These are phyloP conservation scores for Metrosideros polymorpha DNA, from an alignment of 441 rosid species.

Conservation along the genomic window DNA sequence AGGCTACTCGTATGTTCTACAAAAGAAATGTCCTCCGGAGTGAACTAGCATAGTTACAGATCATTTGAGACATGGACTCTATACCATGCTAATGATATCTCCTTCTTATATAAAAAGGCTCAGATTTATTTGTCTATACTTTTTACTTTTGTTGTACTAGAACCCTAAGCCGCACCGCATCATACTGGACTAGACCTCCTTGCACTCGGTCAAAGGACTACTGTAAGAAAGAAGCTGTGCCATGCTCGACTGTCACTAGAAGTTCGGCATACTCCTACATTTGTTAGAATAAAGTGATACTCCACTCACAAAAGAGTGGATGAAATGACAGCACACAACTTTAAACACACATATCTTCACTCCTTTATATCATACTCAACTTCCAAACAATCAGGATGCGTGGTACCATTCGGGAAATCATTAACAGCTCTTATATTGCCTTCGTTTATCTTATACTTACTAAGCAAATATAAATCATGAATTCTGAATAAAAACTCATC, in stretches of 20 bases:
- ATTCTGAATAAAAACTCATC: not conserved
- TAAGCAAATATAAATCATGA: not conserved
- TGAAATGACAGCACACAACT: not conserved
- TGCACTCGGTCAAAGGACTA: not conserved
- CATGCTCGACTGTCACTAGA: not conserved
- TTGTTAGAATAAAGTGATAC: not conserved
- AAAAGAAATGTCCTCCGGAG: not conserved
- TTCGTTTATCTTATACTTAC: not conserved
- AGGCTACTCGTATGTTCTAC: not conserved
- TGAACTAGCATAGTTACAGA: not conserved
- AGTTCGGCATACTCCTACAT: not conserved
- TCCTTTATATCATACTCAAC: not conserved
- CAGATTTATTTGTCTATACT: not conserved
- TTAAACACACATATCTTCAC: not conserved
- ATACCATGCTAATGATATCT: not conserved
- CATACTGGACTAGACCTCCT: not conserved
- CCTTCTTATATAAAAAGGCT: not conserved
- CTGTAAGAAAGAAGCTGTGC: not conserved
- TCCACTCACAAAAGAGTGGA: not conserved
- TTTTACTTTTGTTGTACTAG: not conserved
- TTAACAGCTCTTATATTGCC: not conserved
- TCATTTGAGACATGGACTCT: not conserved
- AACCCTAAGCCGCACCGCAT: not conserved
- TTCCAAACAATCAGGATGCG: not conserved
- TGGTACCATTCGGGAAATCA: not conserved